Evolutionary conservation across 768 basidiomycete genomes (phyloP).

Genomic region (Serendipita sp.): DNA sequence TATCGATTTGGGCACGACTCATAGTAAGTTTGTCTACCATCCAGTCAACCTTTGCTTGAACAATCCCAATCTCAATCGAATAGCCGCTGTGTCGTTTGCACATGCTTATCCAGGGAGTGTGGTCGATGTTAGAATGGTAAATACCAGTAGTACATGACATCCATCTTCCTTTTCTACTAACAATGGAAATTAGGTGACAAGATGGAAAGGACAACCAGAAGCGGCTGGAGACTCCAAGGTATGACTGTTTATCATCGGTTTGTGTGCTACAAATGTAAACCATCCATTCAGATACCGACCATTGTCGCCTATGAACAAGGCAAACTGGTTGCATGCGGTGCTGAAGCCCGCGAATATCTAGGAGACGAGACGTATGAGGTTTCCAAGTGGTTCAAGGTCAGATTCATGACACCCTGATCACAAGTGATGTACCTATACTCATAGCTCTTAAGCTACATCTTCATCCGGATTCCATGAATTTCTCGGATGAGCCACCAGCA

Average conservation of each 20-base stretch:
- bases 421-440: not conserved
- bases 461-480: not conserved
- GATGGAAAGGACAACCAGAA: slow-evolving; percentile 3
- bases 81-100: not conserved
- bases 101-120: not conserved
- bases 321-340: not conserved
- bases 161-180: not conserved
- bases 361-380: not conserved
- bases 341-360: not conserved
- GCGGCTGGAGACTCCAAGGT: slow-evolving; percentile 2
- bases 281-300: not conserved
- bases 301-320: not conserved
- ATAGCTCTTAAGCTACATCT: slow-evolving; percentile 1
- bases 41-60: not conserved
- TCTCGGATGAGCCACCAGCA: no score
- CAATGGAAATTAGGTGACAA: not conserved
- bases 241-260: not conserved
- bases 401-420: not conserved
- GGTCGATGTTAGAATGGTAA: not conserved
- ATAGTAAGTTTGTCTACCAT: not conserved
- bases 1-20: not conserved
- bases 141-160: not conserved
- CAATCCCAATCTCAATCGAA: no score
- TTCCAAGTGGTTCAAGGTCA: not conserved
- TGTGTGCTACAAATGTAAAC: not conserved